Conservation (phyloP, 1,139 yeast genomes). For the Pichia sp. region DNA sequence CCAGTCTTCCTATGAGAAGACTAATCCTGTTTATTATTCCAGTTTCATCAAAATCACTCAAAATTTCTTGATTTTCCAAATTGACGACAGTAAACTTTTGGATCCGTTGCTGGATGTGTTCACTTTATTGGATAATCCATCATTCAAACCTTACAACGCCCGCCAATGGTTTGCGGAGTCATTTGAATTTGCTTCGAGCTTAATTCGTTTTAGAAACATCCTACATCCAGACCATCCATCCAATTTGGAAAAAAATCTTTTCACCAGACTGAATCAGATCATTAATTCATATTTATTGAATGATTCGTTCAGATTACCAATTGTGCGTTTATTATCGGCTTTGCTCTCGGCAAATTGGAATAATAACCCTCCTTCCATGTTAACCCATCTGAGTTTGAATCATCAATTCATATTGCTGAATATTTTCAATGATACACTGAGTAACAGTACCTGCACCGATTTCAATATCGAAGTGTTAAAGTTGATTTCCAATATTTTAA, state of each 20-base stretch:
- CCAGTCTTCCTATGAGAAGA: constrained; percentile 28
- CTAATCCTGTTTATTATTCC: constrained; percentile 41
- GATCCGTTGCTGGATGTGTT: too few relatives aligned
- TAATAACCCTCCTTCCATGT: constrained; percentile 59
- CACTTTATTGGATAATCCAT: too few relatives aligned
- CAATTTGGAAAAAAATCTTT: constrained; percentile 54
- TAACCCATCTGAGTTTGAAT: constrained; percentile 68
- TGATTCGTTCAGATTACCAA: constrained; percentile 38
- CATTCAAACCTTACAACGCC: too few relatives aligned
- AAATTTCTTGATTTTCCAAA: constrained; percentile 47
- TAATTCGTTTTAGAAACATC: constrained; percentile 48
- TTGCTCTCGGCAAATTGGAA: constrained; percentile 58
- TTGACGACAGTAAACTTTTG: constrained; percentile 36
- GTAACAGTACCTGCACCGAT: constrained; percentile 22
- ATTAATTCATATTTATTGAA: constrained; percentile 51
- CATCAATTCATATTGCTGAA: constrained; percentile 53
- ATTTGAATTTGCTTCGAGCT: constrained; percentile 33
- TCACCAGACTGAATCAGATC: constrained; percentile 45
- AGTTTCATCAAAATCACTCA: constrained; percentile 44
- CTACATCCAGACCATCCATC: constrained; percentile 43
- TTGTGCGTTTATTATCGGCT: constrained; percentile 52
- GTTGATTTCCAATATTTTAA: constrained; percentile 70
- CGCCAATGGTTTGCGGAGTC: constrained; percentile 35
- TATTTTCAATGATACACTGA: constrained; percentile 52
- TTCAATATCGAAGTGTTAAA: constrained; percentile 54